These are phyloP conservation scores for Akanthomyces dipterigenus DNA, from an alignment of 2,329 filamentous ascomycete genomes.

Conservation along the genomic window DNA sequence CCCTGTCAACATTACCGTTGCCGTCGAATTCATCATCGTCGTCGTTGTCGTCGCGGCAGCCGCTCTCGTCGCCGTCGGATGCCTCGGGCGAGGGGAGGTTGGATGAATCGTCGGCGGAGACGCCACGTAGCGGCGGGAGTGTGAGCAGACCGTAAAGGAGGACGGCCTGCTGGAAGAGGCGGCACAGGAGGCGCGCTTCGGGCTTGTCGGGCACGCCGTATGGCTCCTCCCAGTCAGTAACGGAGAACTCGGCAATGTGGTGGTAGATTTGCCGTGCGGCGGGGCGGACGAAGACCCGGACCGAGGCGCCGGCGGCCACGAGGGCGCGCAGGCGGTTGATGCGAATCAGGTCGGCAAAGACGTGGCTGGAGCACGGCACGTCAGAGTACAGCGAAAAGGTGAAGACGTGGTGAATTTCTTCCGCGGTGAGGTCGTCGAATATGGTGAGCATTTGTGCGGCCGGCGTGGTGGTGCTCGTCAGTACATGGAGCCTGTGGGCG, in stretches of 20 bases:
- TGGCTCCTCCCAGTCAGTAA: not conserved
- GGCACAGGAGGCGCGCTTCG: not conserved
- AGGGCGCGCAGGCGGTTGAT: constrained; percentile 5
- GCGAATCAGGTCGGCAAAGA: not conserved
- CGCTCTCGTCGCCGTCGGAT: not conserved
- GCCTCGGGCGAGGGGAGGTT: not conserved
- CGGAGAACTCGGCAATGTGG: constrained; percentile 3
- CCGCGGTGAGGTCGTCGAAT: not conserved
- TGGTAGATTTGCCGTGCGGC: constrained; percentile 1
- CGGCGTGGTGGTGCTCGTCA: constrained; percentile 5
- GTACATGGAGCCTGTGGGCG: not conserved
- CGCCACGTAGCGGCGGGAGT: not conserved
- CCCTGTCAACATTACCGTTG: not conserved
- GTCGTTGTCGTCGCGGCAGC: not conserved
- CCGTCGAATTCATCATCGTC: not conserved
- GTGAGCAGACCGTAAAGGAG: constrained; percentile 6
- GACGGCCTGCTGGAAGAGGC: not conserved
- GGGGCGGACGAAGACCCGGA: not conserved
- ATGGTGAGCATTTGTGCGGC: not conserved
- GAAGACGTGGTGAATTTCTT: not conserved
- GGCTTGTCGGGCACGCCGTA: constrained; percentile 6
- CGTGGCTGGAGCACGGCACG: constrained; percentile 3
- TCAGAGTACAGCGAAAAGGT: not conserved
- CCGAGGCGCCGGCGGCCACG: not conserved
- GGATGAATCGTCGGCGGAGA: not conserved